These are phyloP conservation scores for Jatropha multifida DNA, from an alignment of 441 rosid genomes.

Conservation along the genomic window DNA sequence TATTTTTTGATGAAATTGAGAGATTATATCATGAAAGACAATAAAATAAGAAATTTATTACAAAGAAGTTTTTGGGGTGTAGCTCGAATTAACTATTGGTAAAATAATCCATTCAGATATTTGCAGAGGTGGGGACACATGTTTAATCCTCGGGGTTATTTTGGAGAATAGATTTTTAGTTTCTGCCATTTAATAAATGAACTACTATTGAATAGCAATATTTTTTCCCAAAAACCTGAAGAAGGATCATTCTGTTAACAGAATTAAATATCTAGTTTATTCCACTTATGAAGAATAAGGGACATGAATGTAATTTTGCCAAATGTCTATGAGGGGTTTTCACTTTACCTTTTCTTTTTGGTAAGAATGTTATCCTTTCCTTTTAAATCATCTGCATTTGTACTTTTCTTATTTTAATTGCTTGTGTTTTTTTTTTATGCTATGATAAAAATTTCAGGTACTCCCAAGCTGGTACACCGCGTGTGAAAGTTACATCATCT, in stretches of 20 bases:
- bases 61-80: not conserved
- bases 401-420: not conserved
- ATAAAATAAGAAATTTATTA: too few species aligned
- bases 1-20: not conserved
- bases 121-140: not conserved
- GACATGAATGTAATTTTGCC: too few species aligned
- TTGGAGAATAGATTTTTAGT: not conserved
- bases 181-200: not conserved
- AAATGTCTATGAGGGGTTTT: not conserved
- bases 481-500: slow-evolving; percentile 72
- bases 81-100: not conserved
- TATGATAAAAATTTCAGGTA: slow-evolving; percentile 54
- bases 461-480: slow-evolving; percentile 98
- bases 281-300: too few species aligned
- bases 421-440: slow-evolving; percentile 15
- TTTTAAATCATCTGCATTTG: not conserved
- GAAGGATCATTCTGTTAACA: not conserved
- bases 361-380: not conserved
- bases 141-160: not conserved
- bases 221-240: not conserved
- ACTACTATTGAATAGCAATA: not conserved
- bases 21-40: too few species aligned
- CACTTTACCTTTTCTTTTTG: too few species aligned
- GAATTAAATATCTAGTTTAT: not conserved
- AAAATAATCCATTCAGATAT: not conserved